Evolutionary conservation across 352 stramenopile species (phyloP), one percentile per base, ranked within the genome.

Genomic region (Pythium rhizo-oryzae): DNA sequence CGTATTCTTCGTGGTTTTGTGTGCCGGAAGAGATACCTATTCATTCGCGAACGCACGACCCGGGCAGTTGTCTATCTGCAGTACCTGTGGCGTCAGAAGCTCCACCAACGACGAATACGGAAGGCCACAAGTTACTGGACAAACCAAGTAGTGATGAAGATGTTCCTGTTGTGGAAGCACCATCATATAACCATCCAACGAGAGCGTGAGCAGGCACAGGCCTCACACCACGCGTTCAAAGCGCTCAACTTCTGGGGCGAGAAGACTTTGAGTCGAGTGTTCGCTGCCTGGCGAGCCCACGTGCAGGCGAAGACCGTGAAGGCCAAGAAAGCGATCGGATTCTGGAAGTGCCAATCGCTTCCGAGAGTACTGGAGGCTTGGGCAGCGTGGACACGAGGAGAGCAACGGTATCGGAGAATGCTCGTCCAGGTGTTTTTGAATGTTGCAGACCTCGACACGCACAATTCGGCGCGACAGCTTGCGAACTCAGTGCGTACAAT

Each of bases 281-380:
- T 93, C 21, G 21, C 12, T 15, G 74, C 78, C 0, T 93, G 87
- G 87, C 73, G 66, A 33, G 28, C 74, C 0, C 60, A 74, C 16
- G 74, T 87, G 0, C 67, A 71, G n/a, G 65, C 59, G 16, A 89
- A 84, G 44, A 72, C 72, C 18, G 21, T 70, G 13, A 77, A 78
- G 46, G 77, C 78, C 0, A 91, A 82, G 64, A 89, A 87, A 59
- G 84, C 81, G 7, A 59, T 91, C 5, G 78, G 51, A 1, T 91
- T 93, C 53, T 93, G 84, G 82, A 88, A 86, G 50, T 89, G 76
- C 19, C 81, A 91, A 58, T 78, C 82, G 15, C 37, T 90, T 1
- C 87, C 87, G 19, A 77, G 79, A 6, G 77, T 92, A 1, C 56
- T 95, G 19, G 74, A 80, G 15, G 75, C 79, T 0, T 95, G 87